Evolutionary conservation across 164 flowering plant species (phyloP), one percentile per base, ranked within the genome.

Genomic region (Stephania yunnanensis): DNA sequence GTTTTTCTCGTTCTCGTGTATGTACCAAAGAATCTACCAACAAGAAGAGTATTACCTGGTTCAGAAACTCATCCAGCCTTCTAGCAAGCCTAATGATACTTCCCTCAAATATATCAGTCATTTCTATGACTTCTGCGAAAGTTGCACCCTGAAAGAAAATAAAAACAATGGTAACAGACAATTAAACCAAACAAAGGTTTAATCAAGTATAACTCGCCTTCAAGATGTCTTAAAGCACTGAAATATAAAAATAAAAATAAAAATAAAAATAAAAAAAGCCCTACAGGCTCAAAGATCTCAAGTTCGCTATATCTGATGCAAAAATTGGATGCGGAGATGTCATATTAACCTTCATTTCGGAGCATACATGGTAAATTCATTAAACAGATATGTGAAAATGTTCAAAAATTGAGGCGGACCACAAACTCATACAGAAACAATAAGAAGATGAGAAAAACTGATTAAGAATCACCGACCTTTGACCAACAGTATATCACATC

Each of bases 101-200:
- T 46, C 98, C 98, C 84, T 96, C 98, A 81, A 96, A 96, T 15
- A 96, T 91, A 81, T 94, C 98, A 42, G 98, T 96, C 99, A 94
- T 94, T 80, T 92, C 91, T 65, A 91, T 94, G 48, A 96, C 86
- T 69, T 95, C 99, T 7, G 94, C 85, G 85, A 93, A 95, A 69
- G 82, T 85, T 72, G 97, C 92, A 46, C 97, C 99, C 98, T 93
- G 17, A 46, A 25, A 70, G 55, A 46, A 70, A 3, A 70, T 13
- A 70, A 55, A 46, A 12, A 46, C 19, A 31, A n/a, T 19, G 29
- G 20, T 46, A 9, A 17, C 8, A 7, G 19, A 2, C 30, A 19
- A 58, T 58, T 5, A 58, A 17, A 17, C 22, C 61, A 53, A 53
- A 0, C 13, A 53, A 13, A 53, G 5, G 19, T 12, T 13, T 11